Percentiles rank a stretch among this genome's conserved stretches.
Conservation (phyloP, 2,329 filamentous ascomycete species). For the Lecanicillium sp. region DNA sequence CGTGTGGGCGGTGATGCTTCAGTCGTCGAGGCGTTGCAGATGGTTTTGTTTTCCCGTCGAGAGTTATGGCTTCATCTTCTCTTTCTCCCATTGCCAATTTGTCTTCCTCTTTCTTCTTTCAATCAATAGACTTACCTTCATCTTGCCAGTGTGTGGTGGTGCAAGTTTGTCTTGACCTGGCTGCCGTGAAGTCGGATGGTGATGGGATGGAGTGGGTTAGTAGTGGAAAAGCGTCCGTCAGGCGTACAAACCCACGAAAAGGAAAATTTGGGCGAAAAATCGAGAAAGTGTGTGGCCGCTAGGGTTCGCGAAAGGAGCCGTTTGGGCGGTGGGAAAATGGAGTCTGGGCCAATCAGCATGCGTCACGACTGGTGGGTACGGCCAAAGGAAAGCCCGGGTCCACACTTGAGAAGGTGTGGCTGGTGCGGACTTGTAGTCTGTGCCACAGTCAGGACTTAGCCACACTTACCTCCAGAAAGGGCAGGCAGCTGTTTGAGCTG, state of each 20-base stretch:
- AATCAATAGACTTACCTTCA: constrained; percentile 31
- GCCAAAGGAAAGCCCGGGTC: background rate
- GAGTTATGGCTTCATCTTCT: too few species aligned
- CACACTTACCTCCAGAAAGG: constrained; percentile 1
- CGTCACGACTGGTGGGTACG: background rate
- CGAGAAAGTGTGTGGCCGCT: constrained; percentile 32
- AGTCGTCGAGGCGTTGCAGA: too few species aligned
- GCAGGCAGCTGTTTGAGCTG: background rate
- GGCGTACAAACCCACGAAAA: constrained; percentile 4
- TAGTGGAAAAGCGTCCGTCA: constrained; percentile 11
- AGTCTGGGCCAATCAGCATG: constrained; percentile 27
- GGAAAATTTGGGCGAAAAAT: constrained; percentile 26
- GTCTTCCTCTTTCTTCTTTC: background rate
- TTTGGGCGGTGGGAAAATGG: too few species aligned
- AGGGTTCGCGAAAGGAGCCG: constrained; percentile 24
- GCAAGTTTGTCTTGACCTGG: constrained; percentile 36
- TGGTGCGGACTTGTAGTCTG: background rate
- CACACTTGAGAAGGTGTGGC: background rate
- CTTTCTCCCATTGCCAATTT: background rate
- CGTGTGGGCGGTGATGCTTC: too few species aligned
- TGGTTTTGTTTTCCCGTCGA: too few species aligned
- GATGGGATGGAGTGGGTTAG: constrained; percentile 16
- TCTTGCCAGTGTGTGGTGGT: constrained; percentile 38
- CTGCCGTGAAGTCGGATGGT: constrained; percentile 27
- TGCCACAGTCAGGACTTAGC: constrained; percentile 1